These are phyloP conservation scores for Lecanicillium sp. DNA, from an alignment of 2,329 filamentous ascomycete species.

Conservation along the genomic window DNA sequence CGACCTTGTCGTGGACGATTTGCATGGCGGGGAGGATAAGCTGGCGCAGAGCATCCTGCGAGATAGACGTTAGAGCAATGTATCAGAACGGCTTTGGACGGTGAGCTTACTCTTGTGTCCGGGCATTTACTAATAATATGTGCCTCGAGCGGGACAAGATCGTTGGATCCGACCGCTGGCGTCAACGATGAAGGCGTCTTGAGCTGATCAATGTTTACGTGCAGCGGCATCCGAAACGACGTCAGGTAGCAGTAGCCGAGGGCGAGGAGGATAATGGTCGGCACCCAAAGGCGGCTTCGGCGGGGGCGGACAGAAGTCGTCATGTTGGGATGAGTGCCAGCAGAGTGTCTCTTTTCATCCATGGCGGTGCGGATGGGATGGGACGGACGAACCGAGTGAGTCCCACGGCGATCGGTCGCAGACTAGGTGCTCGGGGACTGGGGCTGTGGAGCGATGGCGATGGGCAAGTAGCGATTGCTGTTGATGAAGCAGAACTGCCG, in stretches of 20 bases:
- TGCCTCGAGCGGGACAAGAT: conserved; percentile 70
- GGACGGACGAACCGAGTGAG: too few species aligned
- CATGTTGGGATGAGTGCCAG: conserved; percentile 13
- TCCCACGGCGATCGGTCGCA: too few species aligned
- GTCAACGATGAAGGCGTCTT: conserved; percentile 1
- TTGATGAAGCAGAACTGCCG: too few species aligned
- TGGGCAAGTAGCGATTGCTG: too few species aligned
- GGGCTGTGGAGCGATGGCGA: too few species aligned
- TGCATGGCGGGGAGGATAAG: conserved; percentile 84
- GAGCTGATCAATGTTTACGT: conserved; percentile 3
- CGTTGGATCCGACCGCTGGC: conserved; percentile 8
- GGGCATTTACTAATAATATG: conserved; percentile 98
- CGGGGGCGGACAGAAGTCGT: conserved; percentile 12
- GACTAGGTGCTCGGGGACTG: too few species aligned
- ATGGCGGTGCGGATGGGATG: conserved; percentile 12
- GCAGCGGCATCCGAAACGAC: conserved; percentile 5
- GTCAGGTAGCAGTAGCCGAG: conserved; percentile 13
- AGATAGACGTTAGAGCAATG: neutral
- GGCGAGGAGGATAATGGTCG: conserved; percentile 16
- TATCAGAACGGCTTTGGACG: too few species aligned
- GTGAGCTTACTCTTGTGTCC: conserved; percentile 63
- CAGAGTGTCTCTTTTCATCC: conserved; percentile 21
- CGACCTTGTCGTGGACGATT: conserved; percentile 69
- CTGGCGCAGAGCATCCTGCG: conserved; percentile 64
- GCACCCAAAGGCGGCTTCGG: conserved; percentile 15